Conservation (phyloP, 1,284 basidiomycete genomes). For the Irpex rosettiformis region DNA sequence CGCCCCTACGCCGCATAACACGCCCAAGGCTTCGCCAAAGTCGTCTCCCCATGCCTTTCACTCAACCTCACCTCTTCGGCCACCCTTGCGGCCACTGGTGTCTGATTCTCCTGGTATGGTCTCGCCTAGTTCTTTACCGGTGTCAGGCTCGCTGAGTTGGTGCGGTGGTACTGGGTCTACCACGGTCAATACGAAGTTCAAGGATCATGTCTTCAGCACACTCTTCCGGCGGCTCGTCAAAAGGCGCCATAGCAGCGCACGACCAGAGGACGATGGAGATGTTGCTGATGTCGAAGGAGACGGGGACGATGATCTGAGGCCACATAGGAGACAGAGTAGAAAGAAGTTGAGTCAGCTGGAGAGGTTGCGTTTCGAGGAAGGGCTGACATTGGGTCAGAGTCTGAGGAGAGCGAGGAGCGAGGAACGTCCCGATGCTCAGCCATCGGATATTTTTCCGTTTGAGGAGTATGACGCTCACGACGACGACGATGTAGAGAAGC, state of each 20-base stretch:
- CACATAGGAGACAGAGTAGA: conserved; percentile 18
- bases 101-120: conserved; percentile 24
- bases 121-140: conserved; percentile 15
- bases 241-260: conserved; percentile 39
- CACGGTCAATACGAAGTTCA: conserved; percentile 86
- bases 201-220: conserved; percentile 90
- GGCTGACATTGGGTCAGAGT: conserved; percentile 29
- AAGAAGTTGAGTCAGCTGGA: conserved; percentile 38
- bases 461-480: conserved; percentile 13
- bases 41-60: conserved; percentile 10
- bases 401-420: conserved; percentile 67
- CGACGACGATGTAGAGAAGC: neutral
- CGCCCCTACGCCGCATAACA: conserved; percentile 53
- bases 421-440: conserved; percentile 38
- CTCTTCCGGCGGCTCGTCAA: conserved; percentile 67
- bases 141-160: conserved; percentile 18
- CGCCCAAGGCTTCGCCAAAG: conserved; percentile 35
- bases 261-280: conserved; percentile 42
- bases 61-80: neutral
- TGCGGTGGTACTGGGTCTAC: conserved; percentile 84
- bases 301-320: conserved; percentile 15
- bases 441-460: conserved; percentile 20
- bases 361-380: conserved; percentile 28
- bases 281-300: conserved; percentile 43
- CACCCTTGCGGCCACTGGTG: neutral